Conservation (phyloP, 257 asterid species). For the Thymus quinquecostatus region DNA sequence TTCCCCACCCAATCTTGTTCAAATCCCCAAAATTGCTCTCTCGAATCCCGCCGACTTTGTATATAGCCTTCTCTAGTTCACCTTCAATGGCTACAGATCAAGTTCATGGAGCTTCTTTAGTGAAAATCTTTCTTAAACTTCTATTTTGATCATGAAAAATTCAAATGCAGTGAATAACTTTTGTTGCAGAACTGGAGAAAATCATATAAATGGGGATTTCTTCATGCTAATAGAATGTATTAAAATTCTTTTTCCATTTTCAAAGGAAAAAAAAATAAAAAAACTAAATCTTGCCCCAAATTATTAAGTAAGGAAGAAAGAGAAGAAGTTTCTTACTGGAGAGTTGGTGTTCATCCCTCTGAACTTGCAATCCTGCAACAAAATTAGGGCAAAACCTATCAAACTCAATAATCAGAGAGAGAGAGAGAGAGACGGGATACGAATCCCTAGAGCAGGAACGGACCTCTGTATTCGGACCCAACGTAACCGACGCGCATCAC, state of each 20-base stretch:
- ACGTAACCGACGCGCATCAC: slow-evolving; percentile 97
- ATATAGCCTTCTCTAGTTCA: slow-evolving; percentile 86
- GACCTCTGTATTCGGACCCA: slow-evolving; percentile 89
- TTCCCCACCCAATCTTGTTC: slow-evolving; percentile 86
- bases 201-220: background rate
- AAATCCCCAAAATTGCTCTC: slow-evolving; percentile 89
- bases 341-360: slow-evolving; percentile 62
- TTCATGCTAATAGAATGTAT: slow-evolving; percentile 4
- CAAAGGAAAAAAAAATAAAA: background rate
- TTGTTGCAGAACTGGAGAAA: slow-evolving; percentile 6
- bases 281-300: background rate
- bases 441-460: background rate
- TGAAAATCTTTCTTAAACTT: background rate
- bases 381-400: slow-evolving; percentile 2
- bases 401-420: background rate
- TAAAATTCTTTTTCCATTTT: slow-evolving; percentile 8
- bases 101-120: slow-evolving; percentile 44
- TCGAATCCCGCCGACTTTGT: slow-evolving; percentile 83
- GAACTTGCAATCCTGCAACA: slow-evolving; percentile 81
- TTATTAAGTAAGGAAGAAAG: background rate
- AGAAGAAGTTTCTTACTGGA: slow-evolving; percentile 54
- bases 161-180: background rate
- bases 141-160: slow-evolving; percentile 25
- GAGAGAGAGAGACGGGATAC: background rate
- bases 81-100: slow-evolving; percentile 83